Evolutionary conservation across 148 eudicot species (phyloP).

Genomic region (Camellia sinensis): DNA sequence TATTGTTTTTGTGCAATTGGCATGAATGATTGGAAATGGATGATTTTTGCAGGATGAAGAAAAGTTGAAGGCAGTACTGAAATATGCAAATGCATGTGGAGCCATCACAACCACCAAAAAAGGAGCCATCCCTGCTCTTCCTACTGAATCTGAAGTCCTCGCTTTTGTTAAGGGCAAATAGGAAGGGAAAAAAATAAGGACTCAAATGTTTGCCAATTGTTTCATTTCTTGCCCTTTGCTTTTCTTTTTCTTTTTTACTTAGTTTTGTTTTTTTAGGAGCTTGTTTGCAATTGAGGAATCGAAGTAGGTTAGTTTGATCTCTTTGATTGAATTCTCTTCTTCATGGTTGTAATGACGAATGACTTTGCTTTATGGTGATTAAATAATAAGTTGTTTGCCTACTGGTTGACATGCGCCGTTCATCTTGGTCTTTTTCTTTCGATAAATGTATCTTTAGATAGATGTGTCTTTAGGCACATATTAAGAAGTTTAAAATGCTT

Average conservation of each 20-base stretch:
- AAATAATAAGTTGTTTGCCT: too few relatives aligned
- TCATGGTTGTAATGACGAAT: too few relatives aligned
- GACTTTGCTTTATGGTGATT: conserved; percentile 34
- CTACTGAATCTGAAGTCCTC: conserved; percentile 45
- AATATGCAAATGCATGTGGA: conserved; percentile 68
- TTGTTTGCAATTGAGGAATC: too few relatives aligned
- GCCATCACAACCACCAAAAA: conserved; percentile 79
- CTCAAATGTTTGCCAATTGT: not conserved
- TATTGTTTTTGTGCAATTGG: not conserved
- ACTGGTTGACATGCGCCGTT: too few relatives aligned
- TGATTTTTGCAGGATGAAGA: conserved; percentile 45
- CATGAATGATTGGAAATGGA: not conserved
- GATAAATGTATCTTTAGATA: too few relatives aligned
- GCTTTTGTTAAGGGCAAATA: conserved; percentile 29
- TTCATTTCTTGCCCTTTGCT: not conserved
- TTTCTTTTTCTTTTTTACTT: not conserved
- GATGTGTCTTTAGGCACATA: too few relatives aligned
- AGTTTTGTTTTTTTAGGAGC: not conserved
- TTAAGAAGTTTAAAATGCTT: too few relatives aligned
- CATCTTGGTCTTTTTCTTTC: too few relatives aligned
- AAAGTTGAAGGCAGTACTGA: conserved; percentile 50
- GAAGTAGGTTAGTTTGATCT: too few relatives aligned
- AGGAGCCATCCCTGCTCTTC: conserved; percentile 87
- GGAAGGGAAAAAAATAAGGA: not conserved
- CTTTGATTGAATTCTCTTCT: too few relatives aligned